Base-by-base conservation (phyloP, 352 stramenopile species). In the Phytophthora capsici region DNA sequence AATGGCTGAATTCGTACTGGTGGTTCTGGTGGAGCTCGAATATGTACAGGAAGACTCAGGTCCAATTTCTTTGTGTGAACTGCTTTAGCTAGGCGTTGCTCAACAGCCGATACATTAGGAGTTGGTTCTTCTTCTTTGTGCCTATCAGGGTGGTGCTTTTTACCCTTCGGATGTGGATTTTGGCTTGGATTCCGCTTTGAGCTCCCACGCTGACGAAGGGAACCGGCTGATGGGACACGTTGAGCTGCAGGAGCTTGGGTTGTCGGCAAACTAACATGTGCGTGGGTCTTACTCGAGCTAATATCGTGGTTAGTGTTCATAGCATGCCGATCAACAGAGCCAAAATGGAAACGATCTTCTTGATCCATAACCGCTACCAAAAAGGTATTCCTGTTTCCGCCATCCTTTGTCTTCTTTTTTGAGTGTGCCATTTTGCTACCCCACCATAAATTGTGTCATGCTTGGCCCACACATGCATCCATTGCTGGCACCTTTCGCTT, bases 41-140 rank as follows among this genome's bases (percentile, higher is more conserved):
- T 12, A 26, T 54, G 45, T 46, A 36, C 14, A 25, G 72, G 36
- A 16, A 78, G 53, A 49, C 78, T 86, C 12, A 88, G 38, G 22
- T 89, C 79, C 12, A 90, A 59, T 34, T 60, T 60, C 25, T 65
- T 69, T 16, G 75, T 73, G 17, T 34, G 65, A 0, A 72, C 36
- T 0, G 69, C 60, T 19, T 47, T 51, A 51, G 64, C 51, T 19
- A 89, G 57, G 20, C 78, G 68, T 28, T 63, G 60, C 16, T 79
- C 62, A 13, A 86, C 6, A 2, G 22, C 19, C 2, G 57, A 55
- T 30, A 28, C 64, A 46, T 37, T 43, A 34, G 44, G 17, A 9
- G 45, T 20, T 13, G 41, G 16, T 16, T 59, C 49, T 13, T 6
- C 14, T 22, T 61, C 66, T 2, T 59, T 30, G 16, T 44, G 44